Base-by-base conservation (phyloP, 208 protist genomes). In the Crithidia fasciculata region DNA sequence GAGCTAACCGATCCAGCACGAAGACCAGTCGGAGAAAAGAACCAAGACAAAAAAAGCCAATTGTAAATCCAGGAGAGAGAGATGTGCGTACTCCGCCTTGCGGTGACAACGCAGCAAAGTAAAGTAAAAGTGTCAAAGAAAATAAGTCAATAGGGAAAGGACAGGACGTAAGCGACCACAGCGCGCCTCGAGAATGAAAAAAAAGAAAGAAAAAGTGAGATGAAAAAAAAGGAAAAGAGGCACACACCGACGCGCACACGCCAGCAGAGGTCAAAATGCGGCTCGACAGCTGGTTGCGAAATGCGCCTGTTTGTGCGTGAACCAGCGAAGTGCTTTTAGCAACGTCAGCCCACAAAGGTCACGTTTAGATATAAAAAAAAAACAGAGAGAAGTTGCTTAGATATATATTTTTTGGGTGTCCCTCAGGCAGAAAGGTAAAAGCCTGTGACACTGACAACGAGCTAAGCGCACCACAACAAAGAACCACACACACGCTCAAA, bases 371-470 rank as follows among this genome's bases (percentile, higher is more conserved):
- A 19, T 47, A 65, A 13, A 37, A 52, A 18, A 65, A 8, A 52
- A 65, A 37, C n/a, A 45, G 16, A 50, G 60, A 69, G 19, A 55
- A 58, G 54, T 37, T 58, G 16, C 28, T 58, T 58, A 12, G 16
- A 58, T 58, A 18, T 37, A 9, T 37, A 9, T 18, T 37, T 37
- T 9, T 2, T 10, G 16, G 6, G 54, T 10, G 16, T 12, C 49
- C 49, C 13, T 54, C 16, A 54, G 60, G 18, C 8, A 68, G 15
- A 13, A 37, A n/a, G 28, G n/a, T n/a, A 28, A 49, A 49, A 49
- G 45, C 12, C 45, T 49, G 12, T 49, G 45, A 49, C 45, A 44
- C 13, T 44, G 12, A 47, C 13, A 63, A 19, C 16, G 58, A 8
- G 36, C 13, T 19, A 63, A 63, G 40, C 13, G n/a, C 53, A 57